Percentiles rank a stretch among this genome's conserved stretches.
These are phyloP conservation scores for Lanmaoa pseudosensibilis DNA, from an alignment of 768 basidiomycete species.

Conservation along the genomic window DNA sequence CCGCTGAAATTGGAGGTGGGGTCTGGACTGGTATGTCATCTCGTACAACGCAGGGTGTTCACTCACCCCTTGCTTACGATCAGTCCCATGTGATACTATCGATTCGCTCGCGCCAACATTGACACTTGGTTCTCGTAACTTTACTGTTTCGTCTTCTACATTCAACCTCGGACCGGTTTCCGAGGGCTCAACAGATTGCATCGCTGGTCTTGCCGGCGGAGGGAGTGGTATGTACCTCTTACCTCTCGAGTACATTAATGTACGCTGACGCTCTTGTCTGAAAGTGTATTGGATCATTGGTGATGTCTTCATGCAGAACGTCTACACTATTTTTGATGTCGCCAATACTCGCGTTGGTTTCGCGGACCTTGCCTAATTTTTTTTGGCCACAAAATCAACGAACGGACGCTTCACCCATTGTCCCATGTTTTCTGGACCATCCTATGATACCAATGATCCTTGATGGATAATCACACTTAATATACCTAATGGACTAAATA, in stretches of 20 bases:
- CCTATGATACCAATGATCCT: background rate
- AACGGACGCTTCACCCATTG: background rate
- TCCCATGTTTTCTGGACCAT: background rate
- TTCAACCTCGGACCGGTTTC: constrained; percentile 45
- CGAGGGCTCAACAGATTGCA: constrained; percentile 33
- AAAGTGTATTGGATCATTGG: constrained; percentile 36
- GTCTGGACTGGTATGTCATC: constrained; percentile 36
- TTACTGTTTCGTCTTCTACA: constrained; percentile 34
- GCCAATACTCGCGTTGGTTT: constrained; percentile 41
- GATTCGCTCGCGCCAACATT: constrained; percentile 33
- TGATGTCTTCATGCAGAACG: constrained; percentile 36
- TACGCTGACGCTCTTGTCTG: background rate
- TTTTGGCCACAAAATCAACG: background rate
- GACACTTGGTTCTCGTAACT: constrained; percentile 40
- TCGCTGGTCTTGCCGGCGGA: constrained; percentile 38
- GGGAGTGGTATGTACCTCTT: constrained; percentile 20
- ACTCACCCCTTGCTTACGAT: constrained; percentile 1
- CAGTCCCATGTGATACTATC: constrained; percentile 35
- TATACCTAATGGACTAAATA: background rate
- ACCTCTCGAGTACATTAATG: background rate
- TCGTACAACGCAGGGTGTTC: too few relatives aligned
- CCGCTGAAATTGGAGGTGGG: constrained; percentile 29
- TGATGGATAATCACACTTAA: background rate
- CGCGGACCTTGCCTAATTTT: constrained; percentile 33
- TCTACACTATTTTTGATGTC: constrained; percentile 35